phyloP scores from a whole-genome alignment of 1,284 basidiomycete species.

The Boletus albobrunnescens region DNA sequence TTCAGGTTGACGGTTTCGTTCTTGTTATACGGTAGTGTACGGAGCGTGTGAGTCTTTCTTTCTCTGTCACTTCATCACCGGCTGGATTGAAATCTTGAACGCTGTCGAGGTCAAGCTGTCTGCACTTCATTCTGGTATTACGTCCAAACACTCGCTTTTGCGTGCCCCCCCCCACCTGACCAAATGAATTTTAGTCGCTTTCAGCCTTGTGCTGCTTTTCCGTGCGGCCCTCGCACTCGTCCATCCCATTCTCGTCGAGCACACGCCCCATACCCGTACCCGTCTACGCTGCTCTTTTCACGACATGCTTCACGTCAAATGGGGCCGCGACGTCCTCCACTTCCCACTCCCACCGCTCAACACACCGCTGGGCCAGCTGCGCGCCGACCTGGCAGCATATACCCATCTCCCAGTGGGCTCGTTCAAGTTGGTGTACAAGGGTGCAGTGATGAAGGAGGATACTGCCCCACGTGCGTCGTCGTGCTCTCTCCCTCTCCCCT shows the following conservation, averaged over 20 bases:
- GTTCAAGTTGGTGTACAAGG: slow-evolving; percentile 78
- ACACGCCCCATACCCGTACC: neutral
- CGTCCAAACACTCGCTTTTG: neutral
- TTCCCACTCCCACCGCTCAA: slow-evolving; percentile 55
- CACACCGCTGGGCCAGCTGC: slow-evolving; percentile 48
- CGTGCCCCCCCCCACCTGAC: neutral
- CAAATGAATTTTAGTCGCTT: slow-evolving; percentile 14
- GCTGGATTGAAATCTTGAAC: slow-evolving; percentile 7
- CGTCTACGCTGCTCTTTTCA: neutral
- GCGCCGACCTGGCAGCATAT: slow-evolving; percentile 36
- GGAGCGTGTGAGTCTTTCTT: slow-evolving; percentile 3
- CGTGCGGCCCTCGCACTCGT: slow-evolving; percentile 26
- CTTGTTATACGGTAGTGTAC: slow-evolving; percentile 7
- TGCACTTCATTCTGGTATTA: slow-evolving; percentile 24
- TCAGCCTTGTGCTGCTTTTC: slow-evolving; percentile 35
- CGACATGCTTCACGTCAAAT: slow-evolving; percentile 53
- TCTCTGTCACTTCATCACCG: slow-evolving; percentile 12
- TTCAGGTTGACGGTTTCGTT: slow-evolving; percentile 2
- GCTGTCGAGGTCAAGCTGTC: slow-evolving; percentile 27
- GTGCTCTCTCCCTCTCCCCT: slow-evolving; percentile 2
- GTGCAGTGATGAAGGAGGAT: slow-evolving; percentile 59
- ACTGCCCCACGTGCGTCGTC: slow-evolving; percentile 51
- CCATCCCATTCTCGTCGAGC: slow-evolving; percentile 4
- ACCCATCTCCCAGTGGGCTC: slow-evolving; percentile 56
- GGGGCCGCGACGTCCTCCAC: slow-evolving; percentile 58